Base-by-base conservation (phyloP, 2,329 filamentous ascomycete genomes). In the Trichophyton mentagrophytes region DNA sequence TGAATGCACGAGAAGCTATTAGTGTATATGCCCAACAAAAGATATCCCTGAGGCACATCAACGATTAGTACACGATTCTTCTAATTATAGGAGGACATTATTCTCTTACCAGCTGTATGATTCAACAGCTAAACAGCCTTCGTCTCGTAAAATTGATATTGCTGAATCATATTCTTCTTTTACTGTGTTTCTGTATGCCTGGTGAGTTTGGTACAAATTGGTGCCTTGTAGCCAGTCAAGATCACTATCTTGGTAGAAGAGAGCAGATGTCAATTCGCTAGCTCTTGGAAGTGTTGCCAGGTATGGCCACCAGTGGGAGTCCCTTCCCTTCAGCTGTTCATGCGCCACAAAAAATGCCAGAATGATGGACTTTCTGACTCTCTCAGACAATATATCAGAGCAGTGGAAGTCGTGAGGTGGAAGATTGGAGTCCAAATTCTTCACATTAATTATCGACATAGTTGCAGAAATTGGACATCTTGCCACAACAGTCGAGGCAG, bases 271-370 rank as follows among this genome's bases (percentile, higher is more conserved):
- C 76, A 87, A 80, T 1, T 83, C 73, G 8, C 79, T 77, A 0
- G 85, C 85, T 62, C 83, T 81, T 1, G 87, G 86, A 0, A 90
- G 76, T 0, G 82, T 81, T 8, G 74, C 73, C 64, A 90, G 81
- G 71, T 90, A 90, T 1, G 84, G 80, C 69, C 76, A 78, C 87
- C 87, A 90, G 65, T 82, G 83, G 0, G 86, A 87, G 1, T 77
- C 67, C 1, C 72, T 60, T 1, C 80, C 81, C 1, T 79, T 72
- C 36, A 89, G 75, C 67, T 83, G 85, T 69, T 90, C 83, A 63
- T 85, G 82, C 68, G 88, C 78, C 4, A 90, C 77, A 64, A 88
- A 86, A 71, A 89, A 86, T 3, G 85, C 80, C 7, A 83, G 80
- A 57, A 85, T 73, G 61, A 87, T 82, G 65, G 87, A 81, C 0